phyloP scores from a whole-genome alignment of 2,329 filamentous ascomycete species.

The Teratosphaeria pseudoeucalypti region DNA sequence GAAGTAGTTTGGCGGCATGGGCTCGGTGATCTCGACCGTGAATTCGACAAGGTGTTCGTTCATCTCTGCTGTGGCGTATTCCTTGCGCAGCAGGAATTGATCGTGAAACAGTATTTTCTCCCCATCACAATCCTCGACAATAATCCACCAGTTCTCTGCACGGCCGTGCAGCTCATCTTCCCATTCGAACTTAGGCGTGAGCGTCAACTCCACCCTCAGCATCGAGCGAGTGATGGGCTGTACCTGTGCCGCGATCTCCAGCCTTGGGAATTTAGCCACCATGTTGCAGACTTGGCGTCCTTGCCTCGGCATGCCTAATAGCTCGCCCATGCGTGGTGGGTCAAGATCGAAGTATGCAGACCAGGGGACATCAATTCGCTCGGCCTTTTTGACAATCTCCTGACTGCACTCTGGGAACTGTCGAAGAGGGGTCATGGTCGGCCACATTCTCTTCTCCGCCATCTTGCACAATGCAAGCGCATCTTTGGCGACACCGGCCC shows the following conservation, averaged over 20 bases:
- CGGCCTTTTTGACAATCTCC: conserved; percentile 83
- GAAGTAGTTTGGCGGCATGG: conserved; percentile 98
- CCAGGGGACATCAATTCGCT: conserved; percentile 92
- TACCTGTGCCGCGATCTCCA: conserved; percentile 87
- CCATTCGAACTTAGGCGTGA: conserved; percentile 93
- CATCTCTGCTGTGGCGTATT: conserved; percentile 73
- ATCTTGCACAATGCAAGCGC: conserved; percentile 95
- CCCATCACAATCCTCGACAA: conserved; percentile 94
- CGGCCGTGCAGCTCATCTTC: conserved; percentile 79
- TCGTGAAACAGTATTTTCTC: conserved; percentile 94
- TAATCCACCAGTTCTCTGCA: conserved; percentile 90
- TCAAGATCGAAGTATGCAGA: conserved; percentile 91
- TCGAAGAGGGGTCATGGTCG: conserved; percentile 89
- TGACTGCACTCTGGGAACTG: conserved; percentile 76
- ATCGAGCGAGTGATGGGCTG: conserved; percentile 92
- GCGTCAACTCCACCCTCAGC: conserved; percentile 78
- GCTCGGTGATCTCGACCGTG: conserved; percentile 90
- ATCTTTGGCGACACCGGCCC: conserved; percentile 84
- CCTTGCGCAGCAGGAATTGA: conserved; percentile 80
- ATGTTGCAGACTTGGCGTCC: conserved; percentile 76
- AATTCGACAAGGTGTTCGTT: conserved; percentile 95
- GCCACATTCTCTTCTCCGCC: conserved; percentile 99
- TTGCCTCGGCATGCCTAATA: conserved; percentile 80
- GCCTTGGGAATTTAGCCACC: conserved; percentile 82
- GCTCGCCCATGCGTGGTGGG: conserved; percentile 88